Base-by-base conservation (phyloP, 352 stramenopile genomes). In the Phytopythium kandeliae region DNA sequence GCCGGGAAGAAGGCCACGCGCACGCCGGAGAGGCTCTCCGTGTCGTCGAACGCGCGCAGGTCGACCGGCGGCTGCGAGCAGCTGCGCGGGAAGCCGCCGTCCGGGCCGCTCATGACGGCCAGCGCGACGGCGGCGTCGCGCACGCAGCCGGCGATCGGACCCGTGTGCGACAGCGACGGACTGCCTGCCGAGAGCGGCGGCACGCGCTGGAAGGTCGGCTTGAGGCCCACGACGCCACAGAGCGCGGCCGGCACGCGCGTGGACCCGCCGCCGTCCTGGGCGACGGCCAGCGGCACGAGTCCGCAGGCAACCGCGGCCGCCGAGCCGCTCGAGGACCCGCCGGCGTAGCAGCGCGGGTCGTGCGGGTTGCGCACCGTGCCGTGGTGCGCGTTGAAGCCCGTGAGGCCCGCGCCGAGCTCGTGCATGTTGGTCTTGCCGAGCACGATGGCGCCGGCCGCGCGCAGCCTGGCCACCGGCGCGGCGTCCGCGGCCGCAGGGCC, bases 351-450 rank as follows among this genome's bases (percentile, higher is more conserved):
- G 30, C 77, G 67, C 0, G 69, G 65, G 57, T 95, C 86, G 59
- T 97, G 88, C 30, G 92, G 86, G 51, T 97, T 97, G 30, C 69
- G 76, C 11, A 78, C 62, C 4, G 72, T 88, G 30, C 83, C 83
- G 38, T 83, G 69, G 34, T 75, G 62, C 60, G 83, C 78, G 59
- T 91, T 93, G 65, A 86, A 89, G 16, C 79, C 83, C 41, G 76
- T 89, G 51, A 86, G 65, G 31, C 79, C 73, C 2, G 60, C 72
- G 10, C 89, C 89, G 43, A 93, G 66, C 55, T 97, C 88, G 63
- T 95, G 78, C 82, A 96, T 94, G 62, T 95, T 94, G 41, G 86
- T 95, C 30, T 78, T 88, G 31, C 88, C 88, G 12, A 97, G 51
- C 49, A 97, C 85, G 17, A 97, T 78, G 8, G 87, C 89, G 54